phyloP scores from a whole-genome alignment of 768 basidiomycete genomes.

The Mycena olivaceomarginata region DNA sequence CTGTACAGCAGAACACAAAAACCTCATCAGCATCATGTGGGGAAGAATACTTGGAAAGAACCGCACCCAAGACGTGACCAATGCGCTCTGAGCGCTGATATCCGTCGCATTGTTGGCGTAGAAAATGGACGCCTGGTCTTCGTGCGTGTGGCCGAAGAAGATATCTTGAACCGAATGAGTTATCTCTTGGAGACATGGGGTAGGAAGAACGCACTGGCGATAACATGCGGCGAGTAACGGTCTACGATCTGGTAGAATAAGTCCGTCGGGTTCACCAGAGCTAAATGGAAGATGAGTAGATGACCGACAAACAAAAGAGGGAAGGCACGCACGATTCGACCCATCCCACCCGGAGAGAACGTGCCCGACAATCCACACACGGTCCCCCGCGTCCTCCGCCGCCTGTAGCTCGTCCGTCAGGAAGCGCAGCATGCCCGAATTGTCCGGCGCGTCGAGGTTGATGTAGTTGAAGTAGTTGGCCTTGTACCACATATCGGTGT shows the following conservation, averaged over 20 bases:
- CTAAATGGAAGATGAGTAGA: neutral
- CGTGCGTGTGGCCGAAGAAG: constrained; percentile 79
- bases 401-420: constrained; percentile 86
- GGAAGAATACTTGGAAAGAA: neutral
- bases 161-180: constrained; percentile 63
- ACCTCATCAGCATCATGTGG: neutral
- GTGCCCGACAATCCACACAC: constrained; percentile 69
- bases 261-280: constrained; percentile 42
- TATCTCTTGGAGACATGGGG: neutral
- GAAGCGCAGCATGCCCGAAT: constrained; percentile 86
- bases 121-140: constrained; percentile 42
- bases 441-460: constrained; percentile 81
- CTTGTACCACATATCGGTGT: constrained; percentile 78
- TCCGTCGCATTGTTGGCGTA: constrained; percentile 54
- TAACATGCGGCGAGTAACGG: constrained; percentile 87
- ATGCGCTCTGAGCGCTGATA: constrained; percentile 74
- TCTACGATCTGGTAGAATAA: constrained; percentile 73
- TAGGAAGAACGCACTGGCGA: constrained; percentile 74
- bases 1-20: constrained; percentile 54
- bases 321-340: constrained; percentile 73
- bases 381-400: constrained; percentile 85
- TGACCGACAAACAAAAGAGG: neutral
- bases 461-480: constrained; percentile 88
- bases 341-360: constrained; percentile 76
- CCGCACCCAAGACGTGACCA: constrained; percentile 65